phyloP scores from a whole-genome alignment of 2,329 filamentous ascomycete species.

The Hymenoscyphus fructigenus region DNA sequence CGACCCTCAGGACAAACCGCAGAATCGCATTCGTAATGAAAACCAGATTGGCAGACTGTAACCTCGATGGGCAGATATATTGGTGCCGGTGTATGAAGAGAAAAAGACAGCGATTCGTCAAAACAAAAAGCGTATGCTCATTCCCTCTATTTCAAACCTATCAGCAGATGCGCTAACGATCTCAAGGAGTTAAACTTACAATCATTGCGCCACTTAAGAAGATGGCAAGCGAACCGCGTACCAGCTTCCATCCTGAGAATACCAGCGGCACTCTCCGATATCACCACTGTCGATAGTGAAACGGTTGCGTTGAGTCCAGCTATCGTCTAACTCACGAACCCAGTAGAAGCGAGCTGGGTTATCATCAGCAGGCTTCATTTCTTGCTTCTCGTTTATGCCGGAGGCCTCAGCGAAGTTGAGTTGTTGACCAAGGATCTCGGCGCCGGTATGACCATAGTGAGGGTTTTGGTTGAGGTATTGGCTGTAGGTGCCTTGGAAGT shows the following conservation, averaged over 20 bases:
- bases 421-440: constrained; percentile 29
- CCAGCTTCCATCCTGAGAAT: constrained; percentile 57
- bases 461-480: not conserved
- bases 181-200: not conserved
- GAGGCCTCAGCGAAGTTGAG: constrained; percentile 24
- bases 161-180: not conserved
- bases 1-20: too few relatives aligned
- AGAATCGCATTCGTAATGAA: too few relatives aligned
- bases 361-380: constrained; percentile 62
- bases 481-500: not conserved
- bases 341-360: constrained; percentile 61
- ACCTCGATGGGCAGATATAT: too few relatives aligned
- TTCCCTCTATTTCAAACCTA: not conserved
- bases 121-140: not conserved
- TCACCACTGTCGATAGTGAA: constrained; percentile 58
- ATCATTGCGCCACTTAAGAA: constrained; percentile 10
- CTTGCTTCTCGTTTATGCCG: constrained; percentile 43
- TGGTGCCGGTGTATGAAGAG: too few relatives aligned
- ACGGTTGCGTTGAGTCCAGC: constrained; percentile 59
- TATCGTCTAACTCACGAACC: constrained; percentile 59
- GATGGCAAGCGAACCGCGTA: constrained; percentile 56
- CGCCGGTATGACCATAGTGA: constrained; percentile 25
- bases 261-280: constrained; percentile 56
- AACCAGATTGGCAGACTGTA: too few relatives aligned
- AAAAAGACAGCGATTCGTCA: too few relatives aligned